A percentile compares a stretch with the other conserved stretches of the same genome.
phyloP scores from a whole-genome alignment of 306 rosid genomes.

The Inga oerstediana region DNA sequence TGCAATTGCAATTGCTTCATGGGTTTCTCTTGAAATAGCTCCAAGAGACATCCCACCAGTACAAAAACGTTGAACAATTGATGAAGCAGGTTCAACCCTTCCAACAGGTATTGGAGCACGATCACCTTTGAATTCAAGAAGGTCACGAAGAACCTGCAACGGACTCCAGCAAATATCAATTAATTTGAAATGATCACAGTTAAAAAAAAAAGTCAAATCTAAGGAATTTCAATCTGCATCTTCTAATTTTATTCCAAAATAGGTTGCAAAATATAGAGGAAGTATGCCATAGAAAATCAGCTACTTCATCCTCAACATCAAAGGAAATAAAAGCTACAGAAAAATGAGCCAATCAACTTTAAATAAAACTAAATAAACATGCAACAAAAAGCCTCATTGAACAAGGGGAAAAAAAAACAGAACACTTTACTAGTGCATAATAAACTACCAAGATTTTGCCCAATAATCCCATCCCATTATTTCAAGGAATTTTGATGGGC shows the following conservation, averaged over 20 bases:
- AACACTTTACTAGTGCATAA: background rate
- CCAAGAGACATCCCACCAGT: slow-evolving; percentile 99
- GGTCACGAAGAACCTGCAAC: slow-evolving; percentile 94
- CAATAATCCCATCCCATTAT: background rate
- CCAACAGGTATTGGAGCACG: slow-evolving; percentile 92
- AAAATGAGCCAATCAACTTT: background rate
- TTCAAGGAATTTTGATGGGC: background rate
- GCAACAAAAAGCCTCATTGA: background rate
- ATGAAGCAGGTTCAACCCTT: slow-evolving; percentile 90
- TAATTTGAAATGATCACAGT: slow-evolving; percentile 16
- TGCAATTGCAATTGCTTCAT: slow-evolving; percentile 84
- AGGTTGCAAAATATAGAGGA: background rate
- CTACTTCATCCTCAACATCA: background rate
- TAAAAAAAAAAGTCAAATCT: background rate
- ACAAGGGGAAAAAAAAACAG: background rate
- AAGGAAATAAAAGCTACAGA: background rate
- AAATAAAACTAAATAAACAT: background rate
- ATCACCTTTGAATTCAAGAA: slow-evolving; percentile 90
- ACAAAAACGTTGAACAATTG: slow-evolving; percentile 95
- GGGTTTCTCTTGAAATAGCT: slow-evolving; percentile 99
- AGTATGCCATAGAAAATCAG: background rate
- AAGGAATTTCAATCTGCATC: background rate
- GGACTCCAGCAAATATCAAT: slow-evolving; percentile 19
- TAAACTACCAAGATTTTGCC: background rate
- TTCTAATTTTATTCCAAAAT: background rate